Evolutionary conservation across 2,329 filamentous ascomycete genomes (phyloP).

Genomic region (Fusarium sp.): DNA sequence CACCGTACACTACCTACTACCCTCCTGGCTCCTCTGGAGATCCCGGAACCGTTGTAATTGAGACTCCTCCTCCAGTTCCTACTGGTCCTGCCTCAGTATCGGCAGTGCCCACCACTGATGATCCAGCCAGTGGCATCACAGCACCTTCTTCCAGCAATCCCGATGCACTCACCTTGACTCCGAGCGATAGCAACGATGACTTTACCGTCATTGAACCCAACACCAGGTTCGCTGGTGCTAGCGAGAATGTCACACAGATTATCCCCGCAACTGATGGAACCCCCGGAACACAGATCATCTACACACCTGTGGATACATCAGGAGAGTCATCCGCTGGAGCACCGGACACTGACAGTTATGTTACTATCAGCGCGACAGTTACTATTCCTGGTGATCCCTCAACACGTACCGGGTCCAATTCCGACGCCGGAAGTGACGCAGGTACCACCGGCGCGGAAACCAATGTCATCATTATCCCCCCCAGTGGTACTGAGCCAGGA

Average conservation of each 20-base stretch:
- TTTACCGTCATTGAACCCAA: slow-evolving; percentile 26
- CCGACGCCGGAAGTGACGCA: neutral
- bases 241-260: slow-evolving; percentile 25
- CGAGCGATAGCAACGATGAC: slow-evolving; percentile 20
- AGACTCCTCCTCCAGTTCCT: slow-evolving; percentile 7
- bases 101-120: slow-evolving; percentile 1
- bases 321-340: neutral
- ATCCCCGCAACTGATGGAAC: slow-evolving; percentile 15
- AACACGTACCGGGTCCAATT: slow-evolving; percentile 1
- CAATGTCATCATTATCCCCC: slow-evolving; percentile 30
- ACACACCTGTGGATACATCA: slow-evolving; percentile 15
- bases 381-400: slow-evolving; percentile 31
- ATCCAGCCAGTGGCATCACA: neutral
- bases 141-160: slow-evolving; percentile 7
- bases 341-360: slow-evolving; percentile 4
- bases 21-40: slow-evolving; percentile 17
- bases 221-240: slow-evolving; percentile 21
- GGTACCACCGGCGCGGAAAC: slow-evolving; percentile 24
- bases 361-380: slow-evolving; percentile 20
- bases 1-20: slow-evolving; percentile 15
- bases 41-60: slow-evolving; percentile 23
- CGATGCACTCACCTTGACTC: slow-evolving; percentile 18
- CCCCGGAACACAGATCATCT: slow-evolving; percentile 24
- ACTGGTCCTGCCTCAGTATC: slow-evolving; percentile 3
- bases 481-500: slow-evolving; percentile 31